Evolutionary conservation across 306 rosid species (phyloP).

Genomic region (Gastrolobium bilobum): DNA sequence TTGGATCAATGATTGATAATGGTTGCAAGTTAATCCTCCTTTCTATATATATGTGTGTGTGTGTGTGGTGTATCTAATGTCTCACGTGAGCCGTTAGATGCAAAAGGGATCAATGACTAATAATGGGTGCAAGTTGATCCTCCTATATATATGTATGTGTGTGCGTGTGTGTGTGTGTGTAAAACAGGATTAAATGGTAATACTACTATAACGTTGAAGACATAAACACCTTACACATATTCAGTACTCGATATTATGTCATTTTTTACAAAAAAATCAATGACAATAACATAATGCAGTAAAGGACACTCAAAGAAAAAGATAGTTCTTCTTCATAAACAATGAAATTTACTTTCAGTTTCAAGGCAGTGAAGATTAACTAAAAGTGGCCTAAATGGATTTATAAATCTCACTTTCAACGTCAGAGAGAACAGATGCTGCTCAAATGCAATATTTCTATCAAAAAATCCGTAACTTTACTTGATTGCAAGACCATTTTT

Average conservation of each 20-base stretch:
- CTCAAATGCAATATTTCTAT: constrained; percentile 25
- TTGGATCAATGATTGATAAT: no score
- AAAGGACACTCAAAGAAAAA: constrained; percentile 20
- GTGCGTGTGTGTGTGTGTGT: no score
- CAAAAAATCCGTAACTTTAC: constrained; percentile 33
- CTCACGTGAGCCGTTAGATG: no score
- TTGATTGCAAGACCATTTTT: background rate
- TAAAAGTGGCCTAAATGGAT: constrained; percentile 18
- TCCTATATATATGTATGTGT: no score
- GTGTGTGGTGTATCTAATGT: no score
- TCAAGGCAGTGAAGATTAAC: constrained; percentile 33
- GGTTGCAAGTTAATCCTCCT: no score
- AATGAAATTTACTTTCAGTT: constrained; percentile 32
- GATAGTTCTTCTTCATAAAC: constrained; percentile 24
- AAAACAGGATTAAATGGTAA: background rate
- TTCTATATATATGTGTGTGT: no score
- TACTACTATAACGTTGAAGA: constrained; percentile 13
- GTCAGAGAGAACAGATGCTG: background rate
- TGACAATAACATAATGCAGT: constrained; percentile 37
- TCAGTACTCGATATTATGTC: constrained; percentile 25
- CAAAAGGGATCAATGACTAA: no score
- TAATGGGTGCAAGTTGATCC: no score
- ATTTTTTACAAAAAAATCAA: background rate
- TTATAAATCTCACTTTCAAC: constrained; percentile 2
- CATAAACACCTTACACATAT: constrained; percentile 14